Conservation (phyloP, 1,139 yeast species). For the Kazachstania sp. region DNA sequence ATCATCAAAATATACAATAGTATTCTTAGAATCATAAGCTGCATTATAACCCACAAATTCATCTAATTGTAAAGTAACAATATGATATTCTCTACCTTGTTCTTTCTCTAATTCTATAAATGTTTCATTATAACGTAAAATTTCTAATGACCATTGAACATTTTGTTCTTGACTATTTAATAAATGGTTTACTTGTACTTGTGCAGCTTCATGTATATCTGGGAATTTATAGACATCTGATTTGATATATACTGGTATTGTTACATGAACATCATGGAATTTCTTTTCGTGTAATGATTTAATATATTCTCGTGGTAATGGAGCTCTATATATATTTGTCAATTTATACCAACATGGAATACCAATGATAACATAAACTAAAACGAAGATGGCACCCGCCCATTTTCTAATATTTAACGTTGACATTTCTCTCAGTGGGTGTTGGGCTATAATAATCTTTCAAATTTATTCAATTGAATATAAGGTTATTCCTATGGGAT, state of each 20-base stretch:
- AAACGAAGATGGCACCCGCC: constrained; percentile 23
- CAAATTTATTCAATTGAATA: neutral
- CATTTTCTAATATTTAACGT: constrained; percentile 14
- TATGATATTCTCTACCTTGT: constrained; percentile 17
- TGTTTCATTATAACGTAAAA: constrained; percentile 19
- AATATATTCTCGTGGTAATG: constrained; percentile 53
- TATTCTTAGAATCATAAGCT: constrained; percentile 33
- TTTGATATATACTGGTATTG: constrained; percentile 44
- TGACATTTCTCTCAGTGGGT: constrained; percentile 4
- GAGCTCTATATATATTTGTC: constrained; percentile 69
- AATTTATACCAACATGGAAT: constrained; percentile 65
- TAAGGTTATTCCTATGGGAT: no score
- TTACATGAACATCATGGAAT: constrained; percentile 25
- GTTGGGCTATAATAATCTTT: neutral
- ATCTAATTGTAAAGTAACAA: constrained; percentile 24
- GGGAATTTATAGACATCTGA: constrained; percentile 33
- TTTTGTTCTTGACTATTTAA: constrained; percentile 16
- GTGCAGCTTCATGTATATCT: constrained; percentile 41
- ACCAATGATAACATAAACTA: constrained; percentile 49
- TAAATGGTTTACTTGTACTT: constrained; percentile 31
- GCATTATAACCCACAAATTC: constrained; percentile 20
- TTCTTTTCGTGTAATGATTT: constrained; percentile 33
- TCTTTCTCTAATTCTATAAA: constrained; percentile 7
- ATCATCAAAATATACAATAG: constrained; percentile 41
- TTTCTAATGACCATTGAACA: constrained; percentile 28